Evolutionary conservation across 1,139 yeast species (phyloP).

Genomic region (Suhomyces panamericanus): DNA sequence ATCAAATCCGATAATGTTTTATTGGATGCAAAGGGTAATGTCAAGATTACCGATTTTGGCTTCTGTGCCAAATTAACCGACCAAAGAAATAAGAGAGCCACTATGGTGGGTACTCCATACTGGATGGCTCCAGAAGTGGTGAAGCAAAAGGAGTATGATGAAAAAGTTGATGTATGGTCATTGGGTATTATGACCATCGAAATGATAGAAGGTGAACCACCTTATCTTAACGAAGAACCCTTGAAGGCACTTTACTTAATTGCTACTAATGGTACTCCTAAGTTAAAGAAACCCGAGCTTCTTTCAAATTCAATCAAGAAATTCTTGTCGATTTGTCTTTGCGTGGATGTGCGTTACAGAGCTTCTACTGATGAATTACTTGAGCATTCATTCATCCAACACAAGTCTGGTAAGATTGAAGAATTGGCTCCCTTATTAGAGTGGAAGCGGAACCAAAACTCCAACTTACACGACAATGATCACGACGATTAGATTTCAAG

Average conservation of each 20-base stretch:
- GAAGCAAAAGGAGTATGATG: slow-evolving; percentile 93
- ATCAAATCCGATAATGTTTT: slow-evolving; percentile 93
- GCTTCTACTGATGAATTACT: slow-evolving; percentile 88
- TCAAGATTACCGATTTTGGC: slow-evolving; percentile 96
- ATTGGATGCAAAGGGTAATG: slow-evolving; percentile 82
- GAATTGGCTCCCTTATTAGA: slow-evolving; percentile 70
- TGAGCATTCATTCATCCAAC: slow-evolving; percentile 73
- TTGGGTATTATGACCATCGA: slow-evolving; percentile 97
- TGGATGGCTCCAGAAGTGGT: slow-evolving; percentile 99
- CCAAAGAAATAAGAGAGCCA: slow-evolving; percentile 89
- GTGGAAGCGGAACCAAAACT: slow-evolving; percentile 49
- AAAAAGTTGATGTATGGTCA: slow-evolving; percentile 97
- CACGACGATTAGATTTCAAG: neutral
- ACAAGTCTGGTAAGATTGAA: slow-evolving; percentile 66
- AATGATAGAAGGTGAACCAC: slow-evolving; percentile 98
- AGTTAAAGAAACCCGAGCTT: slow-evolving; percentile 80
- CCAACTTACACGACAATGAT: slow-evolving; percentile 3
- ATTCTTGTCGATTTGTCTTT: slow-evolving; percentile 85
- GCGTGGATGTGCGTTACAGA: slow-evolving; percentile 91
- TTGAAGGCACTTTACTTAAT: slow-evolving; percentile 82
- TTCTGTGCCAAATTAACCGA: slow-evolving; percentile 96
- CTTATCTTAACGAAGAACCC: slow-evolving; percentile 95
- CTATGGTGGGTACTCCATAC: slow-evolving; percentile 99
- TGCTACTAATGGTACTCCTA: slow-evolving; percentile 97
- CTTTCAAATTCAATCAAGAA: slow-evolving; percentile 79